phyloP scores from a whole-genome alignment of 345 rosid genomes.

The Citrus medica region DNA sequence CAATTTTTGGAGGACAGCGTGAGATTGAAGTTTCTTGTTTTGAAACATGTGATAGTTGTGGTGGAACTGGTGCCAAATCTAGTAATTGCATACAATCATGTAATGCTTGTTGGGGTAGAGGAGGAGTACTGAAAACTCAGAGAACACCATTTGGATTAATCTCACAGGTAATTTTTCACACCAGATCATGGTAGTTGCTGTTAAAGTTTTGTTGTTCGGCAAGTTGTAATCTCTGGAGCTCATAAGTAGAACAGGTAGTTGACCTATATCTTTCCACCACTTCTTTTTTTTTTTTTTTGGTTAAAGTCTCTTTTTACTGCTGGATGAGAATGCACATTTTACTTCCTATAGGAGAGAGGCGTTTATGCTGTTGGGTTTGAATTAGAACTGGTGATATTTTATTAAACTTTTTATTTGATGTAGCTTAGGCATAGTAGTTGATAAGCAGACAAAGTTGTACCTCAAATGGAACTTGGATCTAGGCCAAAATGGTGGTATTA shows the following conservation, averaged over 20 bases:
- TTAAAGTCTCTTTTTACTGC: not conserved
- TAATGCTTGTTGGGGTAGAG: slow-evolving; percentile 73
- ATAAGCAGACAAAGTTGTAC: not conserved
- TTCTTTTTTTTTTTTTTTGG: not conserved
- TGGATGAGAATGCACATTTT: not conserved
- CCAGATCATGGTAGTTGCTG: not conserved
- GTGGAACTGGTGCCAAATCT: slow-evolving; percentile 89
- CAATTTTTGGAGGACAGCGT: slow-evolving; percentile 69
- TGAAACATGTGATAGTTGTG: slow-evolving; percentile 66
- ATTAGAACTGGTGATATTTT: not conserved
- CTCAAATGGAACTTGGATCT: not conserved
- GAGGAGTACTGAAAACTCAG: slow-evolving; percentile 65
- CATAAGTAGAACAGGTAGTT: not conserved
- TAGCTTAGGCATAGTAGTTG: not conserved
- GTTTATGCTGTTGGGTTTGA: not conserved
- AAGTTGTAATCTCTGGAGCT: not conserved
- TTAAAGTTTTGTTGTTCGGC: not conserved
- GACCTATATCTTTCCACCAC: not conserved
- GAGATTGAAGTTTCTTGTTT: slow-evolving; percentile 63
- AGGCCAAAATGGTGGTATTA: not conserved
- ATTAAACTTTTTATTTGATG: not conserved
- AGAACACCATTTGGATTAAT: slow-evolving; percentile 88
- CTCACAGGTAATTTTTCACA: slow-evolving; percentile 61
- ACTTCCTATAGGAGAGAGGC: not conserved
- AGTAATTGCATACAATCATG: slow-evolving; percentile 54